Evolutionary conservation across 768 basidiomycete species (phyloP).

Genomic region (Suillus placidus): DNA sequence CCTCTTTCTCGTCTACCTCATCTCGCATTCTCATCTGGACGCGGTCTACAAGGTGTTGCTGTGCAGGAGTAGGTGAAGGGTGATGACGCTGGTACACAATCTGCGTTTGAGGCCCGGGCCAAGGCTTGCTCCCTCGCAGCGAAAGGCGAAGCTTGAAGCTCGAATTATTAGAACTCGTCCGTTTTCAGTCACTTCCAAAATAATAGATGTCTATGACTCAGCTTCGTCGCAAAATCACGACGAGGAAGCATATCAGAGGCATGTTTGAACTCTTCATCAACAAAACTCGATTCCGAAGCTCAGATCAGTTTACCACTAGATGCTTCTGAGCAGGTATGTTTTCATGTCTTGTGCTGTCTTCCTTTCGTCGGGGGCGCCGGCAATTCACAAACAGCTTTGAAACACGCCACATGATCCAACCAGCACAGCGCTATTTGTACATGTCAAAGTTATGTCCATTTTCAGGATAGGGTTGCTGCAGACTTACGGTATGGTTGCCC

Average conservation of each 20-base stretch:
- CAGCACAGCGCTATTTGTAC: not conserved
- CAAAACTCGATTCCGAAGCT: not conserved
- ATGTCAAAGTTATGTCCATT: not conserved
- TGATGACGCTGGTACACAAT: conserved; percentile 43
- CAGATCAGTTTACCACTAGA: not conserved
- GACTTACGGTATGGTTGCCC: not conserved
- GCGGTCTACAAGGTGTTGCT: conserved; percentile 53
- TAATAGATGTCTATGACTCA: not conserved
- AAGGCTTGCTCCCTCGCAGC: conserved; percentile 47
- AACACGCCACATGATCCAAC: not conserved
- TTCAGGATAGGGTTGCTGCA: not conserved
- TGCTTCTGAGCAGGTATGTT: not conserved
- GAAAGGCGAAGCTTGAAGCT: conserved; percentile 32
- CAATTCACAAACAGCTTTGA: not conserved
- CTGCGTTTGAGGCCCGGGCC: conserved; percentile 44
- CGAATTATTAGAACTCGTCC: not conserved
- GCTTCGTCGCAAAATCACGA: not conserved
- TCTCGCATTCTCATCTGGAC: conserved; percentile 53
- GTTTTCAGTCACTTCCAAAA: not conserved
- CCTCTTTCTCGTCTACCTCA: conserved; percentile 43
- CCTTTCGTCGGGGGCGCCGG: not conserved
- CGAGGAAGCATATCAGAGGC: not conserved
- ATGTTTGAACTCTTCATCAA: not conserved
- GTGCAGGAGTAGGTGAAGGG: conserved; percentile 49
- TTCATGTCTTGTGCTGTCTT: not conserved